Conservation (phyloP, 148 eudicot genomes). For the Rheum nobile region DNA sequence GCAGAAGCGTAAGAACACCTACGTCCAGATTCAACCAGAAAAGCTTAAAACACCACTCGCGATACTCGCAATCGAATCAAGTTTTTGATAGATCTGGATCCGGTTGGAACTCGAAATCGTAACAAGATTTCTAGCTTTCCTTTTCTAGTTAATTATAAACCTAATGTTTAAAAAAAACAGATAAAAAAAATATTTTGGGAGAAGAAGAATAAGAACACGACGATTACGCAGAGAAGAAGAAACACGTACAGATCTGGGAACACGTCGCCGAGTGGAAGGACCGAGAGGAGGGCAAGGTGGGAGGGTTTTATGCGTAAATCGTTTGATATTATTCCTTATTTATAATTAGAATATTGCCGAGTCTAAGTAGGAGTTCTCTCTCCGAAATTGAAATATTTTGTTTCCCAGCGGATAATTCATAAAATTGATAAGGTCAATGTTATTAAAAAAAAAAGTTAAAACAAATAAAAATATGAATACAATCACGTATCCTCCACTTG, state of each 20-base stretch:
- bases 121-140: background rate
- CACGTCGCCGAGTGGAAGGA: background rate
- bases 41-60: background rate
- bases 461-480: background rate
- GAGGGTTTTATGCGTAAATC: background rate
- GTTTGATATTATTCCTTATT: background rate
- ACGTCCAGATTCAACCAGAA: background rate
- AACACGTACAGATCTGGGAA: conserved; percentile 7
- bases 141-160: background rate
- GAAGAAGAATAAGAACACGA: background rate
- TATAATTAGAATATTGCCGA: background rate
- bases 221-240: background rate
- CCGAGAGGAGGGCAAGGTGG: background rate
- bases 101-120: background rate
- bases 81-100: background rate
- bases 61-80: background rate
- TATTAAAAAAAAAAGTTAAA: no score
- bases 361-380: no score
- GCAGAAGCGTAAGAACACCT: background rate
- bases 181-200: background rate
- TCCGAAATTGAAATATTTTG: no score
- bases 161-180: background rate
- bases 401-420: no score
- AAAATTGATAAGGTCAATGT: no score
- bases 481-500: background rate